Conservation (phyloP, 805 yeast genomes). For the Spathaspora hagerdaliae region DNA sequence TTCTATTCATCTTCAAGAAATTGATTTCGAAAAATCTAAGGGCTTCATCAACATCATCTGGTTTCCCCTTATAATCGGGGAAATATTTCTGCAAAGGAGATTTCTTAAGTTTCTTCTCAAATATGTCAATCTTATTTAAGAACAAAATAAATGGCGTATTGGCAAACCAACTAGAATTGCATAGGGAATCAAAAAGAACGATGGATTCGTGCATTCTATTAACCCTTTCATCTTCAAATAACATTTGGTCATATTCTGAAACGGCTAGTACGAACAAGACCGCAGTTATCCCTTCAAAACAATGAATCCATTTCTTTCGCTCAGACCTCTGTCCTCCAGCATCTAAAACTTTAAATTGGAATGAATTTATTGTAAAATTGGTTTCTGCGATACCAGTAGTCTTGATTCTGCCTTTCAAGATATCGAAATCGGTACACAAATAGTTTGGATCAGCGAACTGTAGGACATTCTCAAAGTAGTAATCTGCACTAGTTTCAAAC, state of each 20-base stretch:
- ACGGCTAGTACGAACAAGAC: constrained; percentile 85
- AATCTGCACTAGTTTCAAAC: constrained; percentile 76
- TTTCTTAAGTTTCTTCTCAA: constrained; percentile 61
- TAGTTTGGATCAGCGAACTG: constrained; percentile 64
- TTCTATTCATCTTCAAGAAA: constrained; percentile 61
- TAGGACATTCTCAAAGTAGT: constrained; percentile 71
- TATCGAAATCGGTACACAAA: constrained; percentile 75
- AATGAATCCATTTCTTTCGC: constrained; percentile 90
- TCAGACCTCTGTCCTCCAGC: constrained; percentile 97
- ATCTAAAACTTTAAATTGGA: constrained; percentile 75
- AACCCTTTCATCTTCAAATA: constrained; percentile 85
- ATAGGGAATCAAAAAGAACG: constrained; percentile 73
- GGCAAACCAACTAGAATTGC: constrained; percentile 81
- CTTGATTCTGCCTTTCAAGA: constrained; percentile 84
- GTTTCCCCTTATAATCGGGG: constrained; percentile 69
- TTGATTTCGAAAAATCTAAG: constrained; percentile 64
- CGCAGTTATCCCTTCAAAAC: constrained; percentile 86
- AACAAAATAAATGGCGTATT: constrained; percentile 87
- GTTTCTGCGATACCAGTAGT: constrained; percentile 95
- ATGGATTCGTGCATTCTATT: constrained; percentile 91
- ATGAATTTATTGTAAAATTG: constrained; percentile 59
- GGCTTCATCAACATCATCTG: constrained; percentile 63
- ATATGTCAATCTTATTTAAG: constrained; percentile 81
- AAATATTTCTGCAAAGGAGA: constrained; percentile 70
- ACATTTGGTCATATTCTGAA: constrained; percentile 86